phyloP scores from a whole-genome alignment of 148 eudicot genomes.

The Camellia sinensis region DNA sequence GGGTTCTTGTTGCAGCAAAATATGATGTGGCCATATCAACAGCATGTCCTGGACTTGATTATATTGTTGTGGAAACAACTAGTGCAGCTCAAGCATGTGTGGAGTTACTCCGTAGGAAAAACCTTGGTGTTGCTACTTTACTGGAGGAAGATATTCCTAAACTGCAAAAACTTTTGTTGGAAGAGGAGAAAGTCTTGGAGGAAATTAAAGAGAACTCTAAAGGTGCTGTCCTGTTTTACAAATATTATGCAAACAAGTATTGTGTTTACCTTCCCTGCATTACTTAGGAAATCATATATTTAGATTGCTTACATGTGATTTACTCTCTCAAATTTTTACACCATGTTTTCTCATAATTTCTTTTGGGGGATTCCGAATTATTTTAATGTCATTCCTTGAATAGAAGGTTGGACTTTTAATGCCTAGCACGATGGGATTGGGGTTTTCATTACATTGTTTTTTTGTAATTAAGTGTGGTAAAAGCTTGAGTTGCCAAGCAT shows the following conservation, averaged over 20 bases:
- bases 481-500: neutral
- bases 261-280: neutral
- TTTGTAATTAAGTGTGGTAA: neutral
- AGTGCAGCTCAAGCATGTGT: constrained; percentile 93
- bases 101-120: constrained; percentile 76
- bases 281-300: neutral
- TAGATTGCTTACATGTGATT: neutral
- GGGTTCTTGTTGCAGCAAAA: constrained; percentile 49
- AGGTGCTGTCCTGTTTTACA: constrained; percentile 39
- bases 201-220: constrained; percentile 70
- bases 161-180: constrained; percentile 60
- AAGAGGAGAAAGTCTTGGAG: constrained; percentile 79
- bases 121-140: constrained; percentile 96
- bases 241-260: neutral
- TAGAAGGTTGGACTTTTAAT: neutral
- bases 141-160: constrained; percentile 72
- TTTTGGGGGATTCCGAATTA: neutral
- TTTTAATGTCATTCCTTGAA: neutral
- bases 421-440: neutral
- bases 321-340: neutral
- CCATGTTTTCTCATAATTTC: neutral
- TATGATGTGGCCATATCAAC: constrained; percentile 96
- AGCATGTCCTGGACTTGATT: constrained; percentile 91
- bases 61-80: constrained; percentile 93
- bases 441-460: constrained; percentile 2